Evolutionary conservation across 2,329 filamentous ascomycete species (phyloP).

Genomic region (Hortaea sp.): DNA sequence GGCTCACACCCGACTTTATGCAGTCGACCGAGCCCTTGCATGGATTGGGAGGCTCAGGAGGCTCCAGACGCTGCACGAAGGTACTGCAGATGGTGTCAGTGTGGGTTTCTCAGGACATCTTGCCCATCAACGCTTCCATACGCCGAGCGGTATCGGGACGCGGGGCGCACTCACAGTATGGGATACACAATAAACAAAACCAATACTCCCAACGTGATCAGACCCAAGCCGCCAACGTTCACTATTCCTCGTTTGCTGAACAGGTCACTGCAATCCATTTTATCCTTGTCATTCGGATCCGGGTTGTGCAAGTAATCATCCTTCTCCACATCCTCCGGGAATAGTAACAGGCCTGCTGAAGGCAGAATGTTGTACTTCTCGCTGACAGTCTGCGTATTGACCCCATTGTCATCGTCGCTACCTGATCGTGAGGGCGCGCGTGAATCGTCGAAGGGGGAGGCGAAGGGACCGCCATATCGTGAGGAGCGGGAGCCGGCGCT

Average conservation of each 20-base stretch:
- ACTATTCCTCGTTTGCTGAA: constrained; percentile 54
- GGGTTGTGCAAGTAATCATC: constrained; percentile 65
- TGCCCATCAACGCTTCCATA: constrained; percentile 2
- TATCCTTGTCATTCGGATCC: constrained; percentile 52
- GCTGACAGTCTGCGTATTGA: constrained; percentile 63
- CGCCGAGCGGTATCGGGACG: background rate
- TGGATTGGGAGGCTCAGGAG: constrained; percentile 22
- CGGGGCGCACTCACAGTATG: constrained; percentile 46
- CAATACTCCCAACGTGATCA: constrained; percentile 52
- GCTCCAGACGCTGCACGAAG: constrained; percentile 41
- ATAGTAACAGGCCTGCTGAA: constrained; percentile 55
- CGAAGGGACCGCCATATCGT: constrained; percentile 37
- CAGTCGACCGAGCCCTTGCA: constrained; percentile 38
- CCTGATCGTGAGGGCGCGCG: constrained; percentile 48
- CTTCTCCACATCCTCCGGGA: constrained; percentile 63
- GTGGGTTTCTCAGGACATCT: background rate
- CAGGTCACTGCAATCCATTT: constrained; percentile 49
- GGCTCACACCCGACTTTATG: constrained; percentile 35
- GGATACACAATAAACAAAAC: constrained; percentile 61
- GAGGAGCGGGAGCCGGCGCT: constrained; percentile 43
- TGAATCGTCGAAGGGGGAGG: constrained; percentile 51
- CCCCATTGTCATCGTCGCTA: constrained; percentile 53
- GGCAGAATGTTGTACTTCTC: constrained; percentile 66
- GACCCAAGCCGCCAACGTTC: constrained; percentile 52
- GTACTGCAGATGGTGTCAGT: constrained; percentile 33